These are phyloP conservation scores for Pseudozyma sp. DNA, from an alignment of 1,284 basidiomycete species.

Conservation along the genomic window DNA sequence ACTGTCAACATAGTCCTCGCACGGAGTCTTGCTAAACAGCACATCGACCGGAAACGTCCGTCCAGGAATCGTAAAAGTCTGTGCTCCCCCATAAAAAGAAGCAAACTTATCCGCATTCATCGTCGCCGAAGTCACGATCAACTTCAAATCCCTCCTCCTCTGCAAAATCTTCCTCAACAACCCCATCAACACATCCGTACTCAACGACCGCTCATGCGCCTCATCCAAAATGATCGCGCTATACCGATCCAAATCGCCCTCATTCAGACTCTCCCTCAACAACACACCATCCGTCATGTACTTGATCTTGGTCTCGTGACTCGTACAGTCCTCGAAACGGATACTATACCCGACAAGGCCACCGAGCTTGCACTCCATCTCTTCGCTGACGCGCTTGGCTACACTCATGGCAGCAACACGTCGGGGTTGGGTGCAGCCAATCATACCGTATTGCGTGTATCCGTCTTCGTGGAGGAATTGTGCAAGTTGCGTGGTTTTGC, in stretches of 20 bases:
- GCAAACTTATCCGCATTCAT: slow-evolving; percentile 99
- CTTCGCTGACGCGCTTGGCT: slow-evolving; percentile 97
- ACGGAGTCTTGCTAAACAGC: slow-evolving; percentile 94
- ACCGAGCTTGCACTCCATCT: slow-evolving; percentile 84
- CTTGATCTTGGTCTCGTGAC: slow-evolving; percentile 91
- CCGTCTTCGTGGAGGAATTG: slow-evolving; percentile 97
- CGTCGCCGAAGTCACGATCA: slow-evolving; percentile 97
- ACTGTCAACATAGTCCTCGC: slow-evolving; percentile 97
- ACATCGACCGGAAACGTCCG: slow-evolving; percentile 98
- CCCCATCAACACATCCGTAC: slow-evolving; percentile 97
- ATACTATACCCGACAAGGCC: slow-evolving; percentile 93
- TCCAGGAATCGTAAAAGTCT: slow-evolving; percentile 95
- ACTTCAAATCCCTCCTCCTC: slow-evolving; percentile 87
- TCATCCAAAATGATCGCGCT: slow-evolving; percentile 96
- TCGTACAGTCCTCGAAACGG: slow-evolving; percentile 96
- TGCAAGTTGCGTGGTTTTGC: slow-evolving; percentile 91
- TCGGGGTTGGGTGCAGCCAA: slow-evolving; percentile 95
- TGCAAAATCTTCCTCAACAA: slow-evolving; percentile 91
- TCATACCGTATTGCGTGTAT: slow-evolving; percentile 85
- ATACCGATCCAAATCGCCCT: slow-evolving; percentile 93
- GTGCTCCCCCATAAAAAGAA: slow-evolving; percentile 91
- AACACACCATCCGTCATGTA: slow-evolving; percentile 96
- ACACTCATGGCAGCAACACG: slow-evolving; percentile 99
- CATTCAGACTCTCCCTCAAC: slow-evolving; percentile 92
- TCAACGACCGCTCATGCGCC: slow-evolving; percentile 94